Evolutionary conservation across 345 rosid species (phyloP).

Genomic region (Salix suchowensis): DNA sequence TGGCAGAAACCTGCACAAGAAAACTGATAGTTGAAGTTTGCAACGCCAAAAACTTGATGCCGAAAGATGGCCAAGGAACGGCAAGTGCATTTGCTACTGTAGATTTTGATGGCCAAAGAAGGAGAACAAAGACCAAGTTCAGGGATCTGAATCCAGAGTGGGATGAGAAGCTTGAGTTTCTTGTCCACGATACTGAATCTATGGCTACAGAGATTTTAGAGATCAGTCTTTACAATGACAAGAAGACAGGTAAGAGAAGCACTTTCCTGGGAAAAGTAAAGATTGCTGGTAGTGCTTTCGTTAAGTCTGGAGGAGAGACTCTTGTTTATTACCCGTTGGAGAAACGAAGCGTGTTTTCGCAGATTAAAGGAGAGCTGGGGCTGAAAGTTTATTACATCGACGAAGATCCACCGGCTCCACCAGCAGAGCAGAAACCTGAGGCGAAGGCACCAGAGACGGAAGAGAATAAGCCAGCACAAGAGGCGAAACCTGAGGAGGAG

Average conservation of each 20-base stretch:
- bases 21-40: constrained; percentile 75
- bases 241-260: constrained; percentile 58
- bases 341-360: constrained; percentile 85
- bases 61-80: constrained; percentile 90
- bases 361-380: constrained; percentile 79
- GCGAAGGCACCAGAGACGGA: neutral
- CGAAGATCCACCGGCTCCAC: constrained; percentile 43
- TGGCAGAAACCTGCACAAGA: constrained; percentile 54
- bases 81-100: constrained; percentile 80
- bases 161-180: constrained; percentile 84
- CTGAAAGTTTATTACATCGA: constrained; percentile 65
- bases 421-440: constrained; percentile 16
- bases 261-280: constrained; percentile 76
- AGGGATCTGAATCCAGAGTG: constrained; percentile 84
- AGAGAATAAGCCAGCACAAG: constrained; percentile 35
- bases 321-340: constrained; percentile 76
- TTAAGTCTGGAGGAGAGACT: constrained; percentile 54
- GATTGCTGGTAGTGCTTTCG: constrained; percentile 55
- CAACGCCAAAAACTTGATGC: constrained; percentile 81
- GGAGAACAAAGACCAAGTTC: constrained; percentile 74
- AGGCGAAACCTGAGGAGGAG: constrained; percentile 22
- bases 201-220: constrained; percentile 62
- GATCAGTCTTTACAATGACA: constrained; percentile 77
- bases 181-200: constrained; percentile 54
- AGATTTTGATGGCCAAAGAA: constrained; percentile 77